Percentiles rank a stretch among this genome's conserved stretches.
Evolutionary conservation across 78 protist genomes (phyloP).

Genomic region (Dictyostelium firmibasis): DNA sequence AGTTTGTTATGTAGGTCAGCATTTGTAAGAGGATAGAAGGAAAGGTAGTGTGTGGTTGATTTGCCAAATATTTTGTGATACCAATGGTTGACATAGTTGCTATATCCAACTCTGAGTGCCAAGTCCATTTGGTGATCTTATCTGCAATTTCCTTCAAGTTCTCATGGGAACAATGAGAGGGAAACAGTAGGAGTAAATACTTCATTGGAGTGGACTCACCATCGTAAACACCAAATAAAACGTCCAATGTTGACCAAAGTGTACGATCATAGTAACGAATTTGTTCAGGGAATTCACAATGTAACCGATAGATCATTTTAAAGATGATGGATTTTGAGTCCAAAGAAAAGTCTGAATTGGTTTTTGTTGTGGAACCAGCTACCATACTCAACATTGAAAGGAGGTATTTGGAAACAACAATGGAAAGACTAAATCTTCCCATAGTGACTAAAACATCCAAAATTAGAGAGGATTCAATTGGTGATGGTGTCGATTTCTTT

Average conservation of each 20-base stretch:
- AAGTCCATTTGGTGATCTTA: slow-evolving; percentile 54
- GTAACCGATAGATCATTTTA: slow-evolving; percentile 6
- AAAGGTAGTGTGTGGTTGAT: slow-evolving; percentile 59
- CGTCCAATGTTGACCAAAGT: slow-evolving; percentile 27
- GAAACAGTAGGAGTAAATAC: slow-evolving; percentile 21
- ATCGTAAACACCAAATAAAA: slow-evolving; percentile 3
- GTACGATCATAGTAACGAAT: slow-evolving; percentile 49
- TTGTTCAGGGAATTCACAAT: slow-evolving; percentile 22
- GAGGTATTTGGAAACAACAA: slow-evolving; percentile 10
- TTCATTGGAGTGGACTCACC: slow-evolving; percentile 41
- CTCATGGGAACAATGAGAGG: slow-evolving; percentile 35
- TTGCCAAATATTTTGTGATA: slow-evolving; percentile 38
- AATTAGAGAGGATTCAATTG: not conserved
- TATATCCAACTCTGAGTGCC: slow-evolving; percentile 25
- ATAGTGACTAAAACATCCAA: slow-evolving; percentile 32
- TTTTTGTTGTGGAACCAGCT: not conserved
- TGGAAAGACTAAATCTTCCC: slow-evolving; percentile 36
- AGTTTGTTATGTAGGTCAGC: slow-evolving; percentile 50
- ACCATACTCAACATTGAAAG: not conserved
- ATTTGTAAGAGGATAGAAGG: slow-evolving; percentile 53
- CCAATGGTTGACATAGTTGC: slow-evolving; percentile 57
- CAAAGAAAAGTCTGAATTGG: not conserved
- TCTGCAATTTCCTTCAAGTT: slow-evolving; percentile 41
- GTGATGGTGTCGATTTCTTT: not conserved
- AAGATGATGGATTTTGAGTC: slow-evolving; percentile 29